A percentile compares a stretch with the other conserved stretches of the same genome.
Conservation (phyloP, 495 filamentous ascomycete species). For the Talaromyces ruber region DNA sequence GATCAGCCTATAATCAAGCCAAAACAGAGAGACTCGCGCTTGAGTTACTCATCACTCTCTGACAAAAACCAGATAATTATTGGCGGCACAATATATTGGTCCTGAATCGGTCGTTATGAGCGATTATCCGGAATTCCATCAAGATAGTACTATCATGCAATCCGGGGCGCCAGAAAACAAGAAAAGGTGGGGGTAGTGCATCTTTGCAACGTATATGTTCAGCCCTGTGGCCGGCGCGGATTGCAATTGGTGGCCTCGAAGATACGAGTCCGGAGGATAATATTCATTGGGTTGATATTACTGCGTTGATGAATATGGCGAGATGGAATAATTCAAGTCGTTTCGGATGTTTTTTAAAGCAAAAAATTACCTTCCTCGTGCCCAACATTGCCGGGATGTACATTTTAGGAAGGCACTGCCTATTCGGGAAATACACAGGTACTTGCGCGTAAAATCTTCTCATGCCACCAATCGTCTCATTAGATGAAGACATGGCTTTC, state of each 20-base stretch:
- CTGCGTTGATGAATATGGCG: not conserved
- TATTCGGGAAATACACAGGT: not conserved
- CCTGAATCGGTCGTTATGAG: not conserved
- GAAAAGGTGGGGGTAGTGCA: not conserved
- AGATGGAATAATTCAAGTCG: not conserved
- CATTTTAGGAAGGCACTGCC: not conserved
- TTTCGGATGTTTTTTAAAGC: not conserved
- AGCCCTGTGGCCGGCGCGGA: not conserved
- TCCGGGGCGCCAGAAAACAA: not conserved
- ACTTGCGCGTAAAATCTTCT: not conserved
- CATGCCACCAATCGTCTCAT: not conserved
- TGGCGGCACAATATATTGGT: not conserved
- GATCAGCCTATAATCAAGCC: not conserved
- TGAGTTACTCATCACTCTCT: slow-evolving; percentile 1
- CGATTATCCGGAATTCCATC: not conserved
- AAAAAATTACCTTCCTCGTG: not conserved
- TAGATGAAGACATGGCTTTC: not conserved
- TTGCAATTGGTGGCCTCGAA: not conserved
- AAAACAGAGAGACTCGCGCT: not conserved
- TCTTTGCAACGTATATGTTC: not conserved
- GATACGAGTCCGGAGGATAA: not conserved
- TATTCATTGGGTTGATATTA: not conserved
- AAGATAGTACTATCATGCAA: not conserved
- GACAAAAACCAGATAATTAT: not conserved
- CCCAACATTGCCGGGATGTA: not conserved